Percentiles rank a stretch among this genome's conserved stretches.
These are phyloP conservation scores for Euryodendron excelsum DNA, from an alignment of 148 eudicot genomes.

Conservation along the genomic window DNA sequence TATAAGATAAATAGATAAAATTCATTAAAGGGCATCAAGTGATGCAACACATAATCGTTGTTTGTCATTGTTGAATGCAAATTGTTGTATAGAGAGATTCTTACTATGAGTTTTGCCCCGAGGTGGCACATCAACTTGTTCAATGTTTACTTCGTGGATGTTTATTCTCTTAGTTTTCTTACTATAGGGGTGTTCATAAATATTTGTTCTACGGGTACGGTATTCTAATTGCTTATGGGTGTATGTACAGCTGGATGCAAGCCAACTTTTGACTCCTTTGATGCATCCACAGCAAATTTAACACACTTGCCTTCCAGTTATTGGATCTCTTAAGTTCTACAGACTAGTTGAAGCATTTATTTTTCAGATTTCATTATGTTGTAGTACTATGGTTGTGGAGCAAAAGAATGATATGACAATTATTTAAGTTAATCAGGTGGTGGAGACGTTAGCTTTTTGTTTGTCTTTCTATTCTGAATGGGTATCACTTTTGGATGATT, in stretches of 20 bases:
- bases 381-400: not conserved
- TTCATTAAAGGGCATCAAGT: too few species aligned
- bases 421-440: not conserved
- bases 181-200: not conserved
- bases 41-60: too few species aligned
- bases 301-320: not conserved
- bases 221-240: not conserved
- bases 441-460: not conserved
- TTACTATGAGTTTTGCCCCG: not conserved
- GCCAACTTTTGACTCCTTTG: not conserved
- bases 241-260: not conserved
- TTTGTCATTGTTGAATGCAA: not conserved
- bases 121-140: not conserved
- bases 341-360: not conserved
- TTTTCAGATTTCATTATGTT: not conserved
- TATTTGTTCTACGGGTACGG: not conserved
- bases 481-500: not conserved
- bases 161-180: not conserved
- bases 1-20: too few species aligned
- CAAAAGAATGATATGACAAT: not conserved
- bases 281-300: not conserved
- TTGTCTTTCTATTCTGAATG: not conserved
- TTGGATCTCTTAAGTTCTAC: not conserved
- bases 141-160: not conserved
- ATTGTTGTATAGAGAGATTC: not conserved